These are phyloP conservation scores for Sugiyamaella valdiviana DNA, from an alignment of 805 yeast species.

Conservation along the genomic window DNA sequence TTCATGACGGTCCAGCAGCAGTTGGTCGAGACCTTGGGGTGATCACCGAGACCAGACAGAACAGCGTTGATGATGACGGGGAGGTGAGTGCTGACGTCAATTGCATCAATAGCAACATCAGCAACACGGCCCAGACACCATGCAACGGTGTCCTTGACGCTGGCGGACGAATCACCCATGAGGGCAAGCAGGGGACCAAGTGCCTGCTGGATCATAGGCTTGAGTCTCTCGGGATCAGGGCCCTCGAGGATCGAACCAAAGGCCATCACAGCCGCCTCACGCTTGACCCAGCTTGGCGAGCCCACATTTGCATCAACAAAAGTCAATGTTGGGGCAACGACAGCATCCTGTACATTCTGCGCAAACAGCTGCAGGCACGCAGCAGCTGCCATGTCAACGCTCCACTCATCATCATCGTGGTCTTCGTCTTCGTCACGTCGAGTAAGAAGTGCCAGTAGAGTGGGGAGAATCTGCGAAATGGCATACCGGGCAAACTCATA, in stretches of 20 bases:
- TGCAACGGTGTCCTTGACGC: slow-evolving; percentile 93
- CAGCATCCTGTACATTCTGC: slow-evolving; percentile 77
- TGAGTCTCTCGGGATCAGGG: slow-evolving; percentile 69
- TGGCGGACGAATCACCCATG: slow-evolving; percentile 68
- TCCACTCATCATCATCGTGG: slow-evolving; percentile 91
- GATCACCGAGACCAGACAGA: slow-evolving; percentile 75
- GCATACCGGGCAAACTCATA: slow-evolving; percentile 85
- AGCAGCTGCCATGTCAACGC: slow-evolving; percentile 97
- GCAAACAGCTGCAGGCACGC: slow-evolving; percentile 94
- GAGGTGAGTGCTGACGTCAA: slow-evolving; percentile 57
- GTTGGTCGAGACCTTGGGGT: slow-evolving; percentile 90
- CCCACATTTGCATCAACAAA: slow-evolving; percentile 74
- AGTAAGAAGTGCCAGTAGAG: slow-evolving; percentile 69
- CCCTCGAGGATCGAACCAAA: slow-evolving; percentile 96
- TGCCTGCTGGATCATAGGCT: slow-evolving; percentile 70
- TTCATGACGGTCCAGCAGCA: slow-evolving; percentile 97
- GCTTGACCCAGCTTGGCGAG: slow-evolving; percentile 65
- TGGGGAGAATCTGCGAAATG: slow-evolving; percentile 78
- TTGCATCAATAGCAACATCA: slow-evolving; percentile 72
- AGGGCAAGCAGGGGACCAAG: slow-evolving; percentile 67
- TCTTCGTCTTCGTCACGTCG: slow-evolving; percentile 73
- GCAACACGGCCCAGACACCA: slow-evolving; percentile 98
- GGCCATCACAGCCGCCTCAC: slow-evolving; percentile 99
- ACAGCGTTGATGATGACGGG: slow-evolving; percentile 71
- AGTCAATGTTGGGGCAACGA: slow-evolving; percentile 74